These are phyloP conservation scores for Fusarium sp. DNA, from an alignment of 2,329 filamentous ascomycete species.

Conservation along the genomic window DNA sequence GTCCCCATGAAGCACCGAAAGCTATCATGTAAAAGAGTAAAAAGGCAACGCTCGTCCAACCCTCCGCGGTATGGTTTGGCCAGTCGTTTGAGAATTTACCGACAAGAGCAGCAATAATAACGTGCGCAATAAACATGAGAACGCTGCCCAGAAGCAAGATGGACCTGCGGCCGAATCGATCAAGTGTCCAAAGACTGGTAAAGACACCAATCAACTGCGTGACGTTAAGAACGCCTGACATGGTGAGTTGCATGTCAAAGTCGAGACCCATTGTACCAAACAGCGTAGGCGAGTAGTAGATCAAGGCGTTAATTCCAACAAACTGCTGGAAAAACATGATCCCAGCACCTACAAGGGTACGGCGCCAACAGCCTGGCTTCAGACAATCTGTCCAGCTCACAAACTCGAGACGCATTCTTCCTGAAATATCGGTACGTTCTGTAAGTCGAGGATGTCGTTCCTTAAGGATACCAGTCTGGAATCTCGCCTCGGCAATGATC, in stretches of 20 bases:
- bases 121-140: neutral
- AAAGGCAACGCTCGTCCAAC: neutral
- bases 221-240: constrained; percentile 16
- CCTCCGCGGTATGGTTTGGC: neutral
- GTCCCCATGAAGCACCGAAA: constrained; percentile 1
- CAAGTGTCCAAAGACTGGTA: constrained; percentile 9
- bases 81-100: neutral
- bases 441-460: neutral
- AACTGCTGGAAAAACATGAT: neutral
- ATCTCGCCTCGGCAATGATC: neutral
- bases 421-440: neutral
- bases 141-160: constrained; percentile 1
- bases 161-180: neutral
- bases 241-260: constrained; percentile 8
- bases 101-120: constrained; percentile 7
- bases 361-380: neutral
- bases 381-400: neutral
- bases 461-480: neutral
- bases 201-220: constrained; percentile 4
- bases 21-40: neutral
- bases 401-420: neutral
- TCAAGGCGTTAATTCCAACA: neutral
- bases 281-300: neutral
- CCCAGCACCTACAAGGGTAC: neutral
- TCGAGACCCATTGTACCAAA: constrained; percentile 2